Percentiles rank a stretch among this genome's conserved stretches.
These are phyloP conservation scores for Exophiala sp. DNA, from an alignment of 2,329 filamentous ascomycete genomes.

Conservation along the genomic window DNA sequence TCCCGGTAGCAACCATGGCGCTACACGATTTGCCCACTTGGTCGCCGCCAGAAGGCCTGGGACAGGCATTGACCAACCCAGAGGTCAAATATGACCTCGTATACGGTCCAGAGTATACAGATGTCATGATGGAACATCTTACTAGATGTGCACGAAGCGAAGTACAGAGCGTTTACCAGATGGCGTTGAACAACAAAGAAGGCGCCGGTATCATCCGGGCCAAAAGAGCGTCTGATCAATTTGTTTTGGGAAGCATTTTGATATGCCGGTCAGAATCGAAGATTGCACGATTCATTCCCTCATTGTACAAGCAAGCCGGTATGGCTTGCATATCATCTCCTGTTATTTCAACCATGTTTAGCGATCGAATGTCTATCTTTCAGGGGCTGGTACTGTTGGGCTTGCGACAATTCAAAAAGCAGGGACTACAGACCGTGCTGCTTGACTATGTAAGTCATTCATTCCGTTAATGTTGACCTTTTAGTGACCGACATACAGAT, in stretches of 20 bases:
- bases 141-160: conserved; percentile 68
- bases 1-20: conserved; percentile 63
- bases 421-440: conserved; percentile 66
- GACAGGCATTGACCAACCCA: conserved; percentile 64
- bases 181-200: conserved; percentile 64
- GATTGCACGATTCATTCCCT: conserved; percentile 64
- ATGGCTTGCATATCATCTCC: conserved; percentile 75
- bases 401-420: conserved; percentile 72
- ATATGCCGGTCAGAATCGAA: conserved; percentile 66
- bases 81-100: conserved; percentile 78
- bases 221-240: conserved; percentile 61
- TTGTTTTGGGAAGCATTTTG: conserved; percentile 71
- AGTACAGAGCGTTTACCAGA: conserved; percentile 70
- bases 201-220: conserved; percentile 78
- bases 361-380: conserved; percentile 63
- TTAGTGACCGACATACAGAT: conserved; percentile 44
- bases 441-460: conserved; percentile 66
- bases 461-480: conserved; percentile 2
- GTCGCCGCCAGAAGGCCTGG: conserved; percentile 69
- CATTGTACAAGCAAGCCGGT: conserved; percentile 52
- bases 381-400: conserved; percentile 77
- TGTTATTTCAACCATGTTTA: conserved; percentile 62
- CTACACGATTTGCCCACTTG: conserved; percentile 67
- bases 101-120: conserved; percentile 69
- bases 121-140: conserved; percentile 68